A percentile compares a stretch with the other conserved stretches of the same genome.
Evolutionary conservation across 202 grass and related monocot species (phyloP).

Genomic region (Eragrostis tef): DNA sequence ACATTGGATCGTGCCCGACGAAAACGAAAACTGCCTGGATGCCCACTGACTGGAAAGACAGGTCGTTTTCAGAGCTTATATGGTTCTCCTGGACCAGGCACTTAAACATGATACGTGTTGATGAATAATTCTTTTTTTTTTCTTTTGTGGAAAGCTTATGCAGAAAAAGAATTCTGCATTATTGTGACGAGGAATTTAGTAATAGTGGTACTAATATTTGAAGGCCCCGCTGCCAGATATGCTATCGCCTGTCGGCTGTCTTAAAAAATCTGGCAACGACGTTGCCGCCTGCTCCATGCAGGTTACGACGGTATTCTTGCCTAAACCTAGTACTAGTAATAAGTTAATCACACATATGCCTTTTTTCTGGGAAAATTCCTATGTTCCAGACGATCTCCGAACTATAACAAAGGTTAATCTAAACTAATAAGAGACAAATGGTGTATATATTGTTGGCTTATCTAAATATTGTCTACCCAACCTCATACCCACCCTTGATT

Average conservation of each 20-base stretch:
- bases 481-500: too few relatives aligned
- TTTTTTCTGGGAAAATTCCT: too few relatives aligned
- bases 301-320: too few relatives aligned
- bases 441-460: too few relatives aligned
- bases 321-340: too few relatives aligned
- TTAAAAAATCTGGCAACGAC: neutral
- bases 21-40: conserved; percentile 34
- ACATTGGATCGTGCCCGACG: conserved; percentile 21
- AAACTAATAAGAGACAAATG: too few relatives aligned
- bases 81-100: neutral
- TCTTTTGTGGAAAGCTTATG: neutral
- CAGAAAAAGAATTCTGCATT: neutral
- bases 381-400: too few relatives aligned
- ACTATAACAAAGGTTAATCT: too few relatives aligned
- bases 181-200: neutral
- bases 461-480: too few relatives aligned
- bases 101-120: neutral
- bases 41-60: conserved; percentile 25
- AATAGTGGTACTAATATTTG: neutral
- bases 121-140: neutral
- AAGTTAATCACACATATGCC: too few relatives aligned
- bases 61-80: neutral
- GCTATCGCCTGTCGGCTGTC: neutral
- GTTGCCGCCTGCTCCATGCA: too few relatives aligned
- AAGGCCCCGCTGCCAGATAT: neutral